These are phyloP conservation scores for Nothophoma quercina DNA, from an alignment of 2,329 filamentous ascomycete genomes.

Conservation along the genomic window DNA sequence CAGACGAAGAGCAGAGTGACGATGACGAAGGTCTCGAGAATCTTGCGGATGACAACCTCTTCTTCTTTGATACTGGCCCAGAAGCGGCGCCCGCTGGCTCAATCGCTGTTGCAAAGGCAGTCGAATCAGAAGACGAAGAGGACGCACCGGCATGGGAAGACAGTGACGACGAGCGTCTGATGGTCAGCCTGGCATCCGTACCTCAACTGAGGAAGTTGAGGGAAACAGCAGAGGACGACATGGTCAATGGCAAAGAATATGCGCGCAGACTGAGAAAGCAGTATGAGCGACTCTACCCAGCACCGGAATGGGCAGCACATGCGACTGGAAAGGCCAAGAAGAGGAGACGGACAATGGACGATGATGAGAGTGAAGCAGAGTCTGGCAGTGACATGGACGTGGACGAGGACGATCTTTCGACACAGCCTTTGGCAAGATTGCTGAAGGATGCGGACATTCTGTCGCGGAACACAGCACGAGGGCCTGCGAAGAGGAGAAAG, in stretches of 20 bases:
- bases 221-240: constrained; percentile 80
- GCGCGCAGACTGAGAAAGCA: constrained; percentile 79
- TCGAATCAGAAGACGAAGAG: constrained; percentile 48
- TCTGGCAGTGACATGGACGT: constrained; percentile 65
- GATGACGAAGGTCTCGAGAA: constrained; percentile 62
- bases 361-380: constrained; percentile 54
- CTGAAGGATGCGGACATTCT: constrained; percentile 78
- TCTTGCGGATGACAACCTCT: constrained; percentile 81
- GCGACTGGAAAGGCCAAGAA: constrained; percentile 54
- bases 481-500: constrained; percentile 68
- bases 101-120: constrained; percentile 50
- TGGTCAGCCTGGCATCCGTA: constrained; percentile 80
- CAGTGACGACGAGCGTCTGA: constrained; percentile 90
- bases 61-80: constrained; percentile 78
- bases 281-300: constrained; percentile 69
- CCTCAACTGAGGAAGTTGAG: constrained; percentile 83
- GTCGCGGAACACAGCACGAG: constrained; percentile 59
- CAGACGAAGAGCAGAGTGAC: constrained; percentile 58
- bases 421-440: constrained; percentile 79
- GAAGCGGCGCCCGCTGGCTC: constrained; percentile 51
- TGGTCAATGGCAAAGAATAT: constrained; percentile 88
- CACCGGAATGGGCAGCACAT: constrained; percentile 67
- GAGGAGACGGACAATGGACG: constrained; percentile 55
- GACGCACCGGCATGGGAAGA: constrained; percentile 81
- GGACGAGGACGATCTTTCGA: constrained; percentile 61